A percentile compares a stretch with the other conserved stretches of the same genome.
These are phyloP conservation scores for Turnera subulata DNA, from an alignment of 345 rosid species.

Conservation along the genomic window DNA sequence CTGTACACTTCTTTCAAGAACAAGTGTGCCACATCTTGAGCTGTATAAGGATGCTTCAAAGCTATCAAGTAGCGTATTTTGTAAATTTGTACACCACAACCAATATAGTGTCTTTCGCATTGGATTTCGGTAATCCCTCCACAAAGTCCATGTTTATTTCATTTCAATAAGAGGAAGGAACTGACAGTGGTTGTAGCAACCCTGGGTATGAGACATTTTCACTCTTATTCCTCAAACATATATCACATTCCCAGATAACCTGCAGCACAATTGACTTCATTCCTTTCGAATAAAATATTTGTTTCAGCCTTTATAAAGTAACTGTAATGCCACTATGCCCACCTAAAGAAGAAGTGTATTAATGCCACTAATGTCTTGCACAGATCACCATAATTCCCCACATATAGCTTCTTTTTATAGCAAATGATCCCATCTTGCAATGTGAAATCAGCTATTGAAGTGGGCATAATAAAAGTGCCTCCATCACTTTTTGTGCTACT, in stretches of 20 bases:
- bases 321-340: background rate
- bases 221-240: accelerated
- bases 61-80: background rate
- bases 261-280: background rate
- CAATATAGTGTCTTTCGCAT: background rate
- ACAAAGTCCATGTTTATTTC: background rate
- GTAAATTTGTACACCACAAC: background rate
- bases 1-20: background rate
- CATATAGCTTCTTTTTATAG: too few species aligned
- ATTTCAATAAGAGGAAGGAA: accelerated
- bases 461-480: too few species aligned
- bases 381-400: too few species aligned
- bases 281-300: background rate
- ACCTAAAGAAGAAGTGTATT: background rate
- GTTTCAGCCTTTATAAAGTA: background rate
- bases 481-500: too few species aligned
- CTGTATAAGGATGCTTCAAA: background rate
- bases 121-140: background rate
- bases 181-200: background rate
- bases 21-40: background rate
- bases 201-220: background rate
- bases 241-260: background rate
- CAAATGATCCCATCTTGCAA: too few species aligned
- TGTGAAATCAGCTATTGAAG: too few species aligned
- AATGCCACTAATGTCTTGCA: too few species aligned